Evolutionary conservation across 257 asterid genomes (phyloP).

Genomic region (Asclepias syriaca): DNA sequence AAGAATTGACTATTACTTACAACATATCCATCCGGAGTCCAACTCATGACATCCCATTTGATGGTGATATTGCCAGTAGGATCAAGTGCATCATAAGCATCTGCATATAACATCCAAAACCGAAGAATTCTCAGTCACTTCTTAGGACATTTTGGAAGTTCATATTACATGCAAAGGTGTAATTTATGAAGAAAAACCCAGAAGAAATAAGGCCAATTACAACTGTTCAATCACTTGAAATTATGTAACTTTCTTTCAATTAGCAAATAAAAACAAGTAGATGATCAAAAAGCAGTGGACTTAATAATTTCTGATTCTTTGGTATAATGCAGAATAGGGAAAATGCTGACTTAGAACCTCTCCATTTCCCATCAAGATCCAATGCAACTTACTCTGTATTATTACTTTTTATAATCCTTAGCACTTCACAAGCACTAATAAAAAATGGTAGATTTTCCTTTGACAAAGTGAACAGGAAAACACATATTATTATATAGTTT

Average conservation of each 20-base stretch:
- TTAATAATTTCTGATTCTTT: background rate
- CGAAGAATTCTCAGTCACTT: background rate
- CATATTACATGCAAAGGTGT: too few species aligned
- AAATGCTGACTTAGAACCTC: background rate
- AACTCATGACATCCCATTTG: conserved; percentile 51
- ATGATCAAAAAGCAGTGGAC: background rate
- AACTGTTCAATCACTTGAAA: too few species aligned
- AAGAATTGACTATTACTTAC: conserved; percentile 28
- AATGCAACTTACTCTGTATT: too few species aligned
- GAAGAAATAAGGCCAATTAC: too few species aligned
- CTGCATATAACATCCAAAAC: conserved; percentile 26
- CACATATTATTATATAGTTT: background rate
- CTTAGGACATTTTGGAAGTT: too few species aligned
- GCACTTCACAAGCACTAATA: background rate
- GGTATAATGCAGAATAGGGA: background rate
- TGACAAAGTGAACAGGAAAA: background rate
- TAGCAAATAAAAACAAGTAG: background rate
- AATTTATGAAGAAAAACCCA: too few species aligned
- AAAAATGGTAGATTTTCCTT: background rate
- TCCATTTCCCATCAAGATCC: too few species aligned
- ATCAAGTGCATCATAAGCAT: conserved; percentile 54
- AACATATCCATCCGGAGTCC: conserved; percentile 51
- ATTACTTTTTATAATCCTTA: background rate
- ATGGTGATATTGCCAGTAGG: conserved; percentile 51
- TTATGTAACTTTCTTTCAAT: too few species aligned